Conservation (phyloP, 768 basidiomycete species). For the Astraeus odoratus region DNA sequence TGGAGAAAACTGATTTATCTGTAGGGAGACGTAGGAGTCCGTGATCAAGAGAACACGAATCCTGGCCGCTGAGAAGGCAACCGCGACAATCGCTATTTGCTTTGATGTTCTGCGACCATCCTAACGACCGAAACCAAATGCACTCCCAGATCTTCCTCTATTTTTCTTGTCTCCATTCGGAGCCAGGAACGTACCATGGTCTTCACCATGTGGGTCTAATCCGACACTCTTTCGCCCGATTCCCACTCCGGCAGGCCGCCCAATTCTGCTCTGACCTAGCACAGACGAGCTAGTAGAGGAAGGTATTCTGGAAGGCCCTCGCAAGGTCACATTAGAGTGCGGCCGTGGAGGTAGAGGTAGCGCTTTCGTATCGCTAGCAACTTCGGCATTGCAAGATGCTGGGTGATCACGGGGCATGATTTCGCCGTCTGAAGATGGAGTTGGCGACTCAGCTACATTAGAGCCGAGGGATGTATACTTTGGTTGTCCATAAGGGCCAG, state of each 20-base stretch:
- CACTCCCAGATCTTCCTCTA: conserved; percentile 24
- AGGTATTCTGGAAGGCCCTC: conserved; percentile 36
- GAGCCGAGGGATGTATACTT: conserved; percentile 64
- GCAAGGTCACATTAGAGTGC: conserved; percentile 42
- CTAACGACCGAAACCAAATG: conserved; percentile 17
- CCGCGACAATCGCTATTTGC: neutral
- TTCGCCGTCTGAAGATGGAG: conserved; percentile 22
- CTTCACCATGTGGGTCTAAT: conserved; percentile 20
- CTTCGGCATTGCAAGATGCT: conserved; percentile 19
- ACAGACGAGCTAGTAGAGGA: conserved; percentile 27
- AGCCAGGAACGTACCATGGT: conserved; percentile 11
- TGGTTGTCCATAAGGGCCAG: conserved; percentile 34
- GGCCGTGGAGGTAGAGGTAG: conserved; percentile 37
- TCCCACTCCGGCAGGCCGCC: conserved; percentile 31
- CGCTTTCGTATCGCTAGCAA: conserved; percentile 24
- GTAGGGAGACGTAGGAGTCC: conserved; percentile 11
- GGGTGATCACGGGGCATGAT: conserved; percentile 21
- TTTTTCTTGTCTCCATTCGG: conserved; percentile 13
- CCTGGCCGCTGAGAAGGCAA: neutral
- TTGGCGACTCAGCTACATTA: conserved; percentile 27
- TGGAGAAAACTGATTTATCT: too few relatives aligned
- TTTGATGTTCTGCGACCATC: neutral
- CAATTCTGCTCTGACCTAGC: conserved; percentile 41
- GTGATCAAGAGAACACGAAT: neutral
- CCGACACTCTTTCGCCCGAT: conserved; percentile 40